Conservation (phyloP, 1,284 basidiomycete species). For the Thelephora terrestris region DNA sequence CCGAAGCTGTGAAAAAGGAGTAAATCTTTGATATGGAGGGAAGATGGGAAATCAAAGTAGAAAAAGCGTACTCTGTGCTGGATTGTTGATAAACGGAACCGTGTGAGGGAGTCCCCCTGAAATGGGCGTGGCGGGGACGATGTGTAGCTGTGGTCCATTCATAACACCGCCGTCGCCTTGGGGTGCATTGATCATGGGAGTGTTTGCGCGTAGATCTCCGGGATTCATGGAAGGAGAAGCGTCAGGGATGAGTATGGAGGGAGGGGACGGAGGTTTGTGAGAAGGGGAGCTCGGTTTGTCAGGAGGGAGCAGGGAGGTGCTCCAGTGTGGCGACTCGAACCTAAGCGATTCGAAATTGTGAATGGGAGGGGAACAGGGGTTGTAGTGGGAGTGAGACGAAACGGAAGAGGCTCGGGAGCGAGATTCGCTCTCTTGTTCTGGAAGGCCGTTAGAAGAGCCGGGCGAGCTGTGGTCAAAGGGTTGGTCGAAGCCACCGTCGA, state of each 20-base stretch:
- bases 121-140: slow-evolving; percentile 75
- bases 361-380: slow-evolving; percentile 40
- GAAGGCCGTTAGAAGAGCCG: slow-evolving; percentile 40
- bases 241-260: slow-evolving; percentile 58
- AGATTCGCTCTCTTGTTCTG: slow-evolving; percentile 32
- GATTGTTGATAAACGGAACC: slow-evolving; percentile 36
- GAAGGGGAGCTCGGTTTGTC: slow-evolving; percentile 33
- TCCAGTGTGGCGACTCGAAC: slow-evolving; percentile 56
- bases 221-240: slow-evolving; percentile 21
- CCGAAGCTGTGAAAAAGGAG: background rate
- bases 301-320: slow-evolving; percentile 34
- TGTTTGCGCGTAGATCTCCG: slow-evolving; percentile 20
- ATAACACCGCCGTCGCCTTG: slow-evolving; percentile 44
- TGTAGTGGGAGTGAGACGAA: slow-evolving; percentile 38
- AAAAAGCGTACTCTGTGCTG: background rate
- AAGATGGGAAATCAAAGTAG: slow-evolving; percentile 2
- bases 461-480: slow-evolving; percentile 54
- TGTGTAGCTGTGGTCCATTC: slow-evolving; percentile 52
- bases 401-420: slow-evolving; percentile 54
- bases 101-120: slow-evolving; percentile 41
- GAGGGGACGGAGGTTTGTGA: slow-evolving; percentile 54
- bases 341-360: slow-evolving; percentile 48
- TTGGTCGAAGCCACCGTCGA: slow-evolving; percentile 30
- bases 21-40: background rate
- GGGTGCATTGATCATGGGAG: slow-evolving; percentile 57